phyloP scores from a whole-genome alignment of 2,329 filamentous ascomycete species.

The Neopestalotiopsis sp. region DNA sequence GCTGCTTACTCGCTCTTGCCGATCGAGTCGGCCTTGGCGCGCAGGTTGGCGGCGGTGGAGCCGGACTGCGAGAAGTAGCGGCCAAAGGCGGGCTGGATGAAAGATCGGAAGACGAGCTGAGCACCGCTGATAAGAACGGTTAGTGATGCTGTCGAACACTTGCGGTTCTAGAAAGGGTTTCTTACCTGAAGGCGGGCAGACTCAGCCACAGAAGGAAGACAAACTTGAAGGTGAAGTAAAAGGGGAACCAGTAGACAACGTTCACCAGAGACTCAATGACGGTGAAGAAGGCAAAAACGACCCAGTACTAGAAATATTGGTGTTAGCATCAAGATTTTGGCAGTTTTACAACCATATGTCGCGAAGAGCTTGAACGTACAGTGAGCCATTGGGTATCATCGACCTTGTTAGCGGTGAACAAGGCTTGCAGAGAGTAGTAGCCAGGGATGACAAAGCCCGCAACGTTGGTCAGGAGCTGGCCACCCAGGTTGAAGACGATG shows the following conservation, averaged over 20 bases:
- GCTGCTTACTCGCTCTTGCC: constrained; percentile 67
- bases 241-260: constrained; percentile 94
- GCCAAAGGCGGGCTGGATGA: constrained; percentile 88
- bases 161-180: constrained; percentile 28
- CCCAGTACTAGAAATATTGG: constrained; percentile 72
- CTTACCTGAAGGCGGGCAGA: constrained; percentile 91
- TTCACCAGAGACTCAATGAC: constrained; percentile 82
- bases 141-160: background rate
- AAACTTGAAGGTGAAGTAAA: constrained; percentile 99
- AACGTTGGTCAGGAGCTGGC: constrained; percentile 85
- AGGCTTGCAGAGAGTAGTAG: constrained; percentile 81
- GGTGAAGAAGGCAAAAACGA: constrained; percentile 82
- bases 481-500: constrained; percentile 90
- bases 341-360: background rate
- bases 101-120: constrained; percentile 94
- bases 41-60: constrained; percentile 84
- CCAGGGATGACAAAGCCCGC: constrained; percentile 82
- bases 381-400: constrained; percentile 85
- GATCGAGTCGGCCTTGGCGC: constrained; percentile 79
- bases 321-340: constrained; percentile 32
- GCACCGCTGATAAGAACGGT: constrained; percentile 70
- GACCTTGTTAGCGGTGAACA: constrained; percentile 73
- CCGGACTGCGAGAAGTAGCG: constrained; percentile 80
- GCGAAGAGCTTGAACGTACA: constrained; percentile 50
- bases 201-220: constrained; percentile 96